phyloP scores from a whole-genome alignment of 805 yeast genomes.

The Clavispora asparagi region DNA sequence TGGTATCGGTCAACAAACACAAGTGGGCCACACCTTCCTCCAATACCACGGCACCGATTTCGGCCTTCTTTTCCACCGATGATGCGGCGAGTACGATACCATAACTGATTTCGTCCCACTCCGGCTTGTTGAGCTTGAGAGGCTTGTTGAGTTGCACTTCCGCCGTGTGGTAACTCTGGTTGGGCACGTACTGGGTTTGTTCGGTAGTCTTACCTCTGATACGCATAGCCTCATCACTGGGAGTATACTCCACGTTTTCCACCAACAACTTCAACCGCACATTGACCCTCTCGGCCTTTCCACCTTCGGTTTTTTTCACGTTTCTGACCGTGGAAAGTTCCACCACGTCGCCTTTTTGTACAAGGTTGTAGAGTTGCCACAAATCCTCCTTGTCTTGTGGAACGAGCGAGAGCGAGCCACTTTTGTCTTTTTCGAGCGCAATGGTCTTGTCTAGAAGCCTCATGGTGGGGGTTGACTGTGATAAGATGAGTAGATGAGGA shows the following conservation, averaged over 20 bases:
- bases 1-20: constrained; percentile 81
- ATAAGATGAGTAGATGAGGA: neutral
- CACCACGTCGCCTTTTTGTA: constrained; percentile 72
- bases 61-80: constrained; percentile 75
- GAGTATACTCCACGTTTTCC: constrained; percentile 71
- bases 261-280: constrained; percentile 50
- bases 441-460: constrained; percentile 16
- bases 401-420: constrained; percentile 60
- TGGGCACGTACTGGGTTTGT: constrained; percentile 70
- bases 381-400: constrained; percentile 91
- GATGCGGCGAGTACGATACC: constrained; percentile 65
- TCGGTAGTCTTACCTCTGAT: constrained; percentile 71
- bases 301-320: constrained; percentile 37
- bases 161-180: constrained; percentile 84
- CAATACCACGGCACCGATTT: constrained; percentile 87
- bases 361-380: constrained; percentile 80
- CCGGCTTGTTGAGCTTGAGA: constrained; percentile 64
- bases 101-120: constrained; percentile 73
- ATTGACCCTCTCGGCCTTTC: constrained; percentile 47
- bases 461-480: constrained; percentile 5
- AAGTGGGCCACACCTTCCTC: constrained; percentile 94
- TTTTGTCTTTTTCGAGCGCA: constrained; percentile 42
- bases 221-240: constrained; percentile 71
- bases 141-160: constrained; percentile 67
- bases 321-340: constrained; percentile 66